phyloP scores from a whole-genome alignment of 768 basidiomycete species.

The Candolleomyces eurysporus region DNA sequence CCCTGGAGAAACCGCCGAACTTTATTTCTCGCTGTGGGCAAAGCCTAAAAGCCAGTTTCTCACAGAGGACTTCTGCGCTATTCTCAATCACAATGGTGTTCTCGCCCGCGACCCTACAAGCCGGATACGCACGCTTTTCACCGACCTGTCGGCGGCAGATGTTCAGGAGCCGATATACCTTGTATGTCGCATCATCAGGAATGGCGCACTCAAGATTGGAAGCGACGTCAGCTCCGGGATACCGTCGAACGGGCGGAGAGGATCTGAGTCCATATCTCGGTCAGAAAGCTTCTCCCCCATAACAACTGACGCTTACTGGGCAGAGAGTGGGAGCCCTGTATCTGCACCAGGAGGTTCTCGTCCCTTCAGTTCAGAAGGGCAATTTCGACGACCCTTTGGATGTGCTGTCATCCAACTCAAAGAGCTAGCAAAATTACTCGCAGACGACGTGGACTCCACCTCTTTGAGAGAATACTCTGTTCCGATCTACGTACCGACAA shows the following conservation, averaged over 20 bases:
- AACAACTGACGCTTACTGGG: slow-evolving; percentile 14
- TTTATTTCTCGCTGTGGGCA: slow-evolving; percentile 92
- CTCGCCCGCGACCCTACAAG: slow-evolving; percentile 74
- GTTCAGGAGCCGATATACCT: slow-evolving; percentile 84
- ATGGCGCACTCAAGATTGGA: slow-evolving; percentile 80
- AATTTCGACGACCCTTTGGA: slow-evolving; percentile 87
- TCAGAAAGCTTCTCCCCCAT: slow-evolving; percentile 28
- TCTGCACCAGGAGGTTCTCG: slow-evolving; percentile 12
- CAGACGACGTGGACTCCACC: slow-evolving; percentile 62
- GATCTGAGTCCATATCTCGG: slow-evolving; percentile 50
- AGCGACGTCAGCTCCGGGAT: slow-evolving; percentile 48
- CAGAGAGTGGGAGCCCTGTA: slow-evolving; percentile 17
- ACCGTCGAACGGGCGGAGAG: slow-evolving; percentile 48
- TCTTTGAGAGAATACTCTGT: slow-evolving; percentile 75
- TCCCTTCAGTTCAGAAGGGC: slow-evolving; percentile 19
- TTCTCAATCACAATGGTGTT: slow-evolving; percentile 91
- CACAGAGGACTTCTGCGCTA: slow-evolving; percentile 88
- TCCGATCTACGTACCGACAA: slow-evolving; percentile 82
- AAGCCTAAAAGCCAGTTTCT: slow-evolving; percentile 82
- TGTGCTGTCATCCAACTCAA: slow-evolving; percentile 89
- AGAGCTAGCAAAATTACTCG: slow-evolving; percentile 65
- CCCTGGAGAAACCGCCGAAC: slow-evolving; percentile 89
- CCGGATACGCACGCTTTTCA: slow-evolving; percentile 83
- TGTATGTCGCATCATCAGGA: slow-evolving; percentile 88
- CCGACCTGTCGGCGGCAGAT: slow-evolving; percentile 83